Evolutionary conservation across 2,329 filamentous ascomycete genomes (phyloP), one percentile per base, ranked within the genome.

Genomic region (Sporothrix euskadiensis): DNA sequence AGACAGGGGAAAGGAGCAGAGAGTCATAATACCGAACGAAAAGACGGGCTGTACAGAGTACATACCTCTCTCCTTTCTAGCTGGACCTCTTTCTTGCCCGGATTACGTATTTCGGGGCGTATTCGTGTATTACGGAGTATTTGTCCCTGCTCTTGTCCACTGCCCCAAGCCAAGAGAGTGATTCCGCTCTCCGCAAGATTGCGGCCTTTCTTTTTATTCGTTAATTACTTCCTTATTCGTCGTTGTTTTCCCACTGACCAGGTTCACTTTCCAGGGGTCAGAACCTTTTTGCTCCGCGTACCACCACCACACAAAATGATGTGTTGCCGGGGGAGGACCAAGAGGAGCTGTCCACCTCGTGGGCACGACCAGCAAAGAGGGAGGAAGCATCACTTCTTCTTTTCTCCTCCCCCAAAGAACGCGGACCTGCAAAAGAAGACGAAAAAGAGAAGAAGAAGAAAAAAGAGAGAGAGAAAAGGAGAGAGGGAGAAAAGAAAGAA

Each of bases 161-260:
- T 44, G 41, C 6, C 41, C 16, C 32, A 32, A 61, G 57, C 32
- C 19, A 41, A 47, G 61, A 66, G 22, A 14, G 26, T 16, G 65
- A 52, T 41, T 52, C 44, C 30, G 69, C 41, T 49, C 26, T 52
- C 56, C 56, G 41, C 56, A 71, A 71, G 69, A 71, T 63, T 71
- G 52, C 69, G 54, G 61, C 61, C 61, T 49, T 35, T 59, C 47
- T 30, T 16, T 32, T 32, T 68, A 30, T 52, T 69, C 26, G 22
- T 52, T 35, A 35, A 5, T 35, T 35, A 35, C 8, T 35, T 59
- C 16, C 26, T 4, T 44, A 44, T 49, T 49, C 44, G 35, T 41
- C 14, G 32, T 41, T 47, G 26, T 44, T 19, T 8, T 59, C 8
- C 26, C n/a, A 30, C n/a, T 35, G 41, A 30, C 41, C 63, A n/a